A percentile compares a stretch with the other conserved stretches of the same genome.
Evolutionary conservation across 345 rosid genomes (phyloP).

Genomic region (Eucalyptus erythrocorys): DNA sequence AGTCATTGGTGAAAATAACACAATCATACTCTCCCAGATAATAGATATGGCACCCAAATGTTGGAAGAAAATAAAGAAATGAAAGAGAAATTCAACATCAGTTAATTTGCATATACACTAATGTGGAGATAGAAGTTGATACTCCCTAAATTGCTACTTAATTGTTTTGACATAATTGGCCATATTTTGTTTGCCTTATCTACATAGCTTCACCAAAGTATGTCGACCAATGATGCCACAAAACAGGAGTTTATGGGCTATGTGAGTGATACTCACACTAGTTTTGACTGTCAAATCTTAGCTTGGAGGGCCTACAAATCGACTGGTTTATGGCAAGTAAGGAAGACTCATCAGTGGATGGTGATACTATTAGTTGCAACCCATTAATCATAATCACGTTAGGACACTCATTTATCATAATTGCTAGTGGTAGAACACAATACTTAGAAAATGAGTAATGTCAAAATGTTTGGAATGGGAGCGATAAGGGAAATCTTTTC

Average conservation of each 20-base stretch:
- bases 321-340: neutral
- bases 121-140: neutral
- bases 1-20: neutral
- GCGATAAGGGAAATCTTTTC: neutral
- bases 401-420: neutral
- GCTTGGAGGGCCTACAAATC: neutral
- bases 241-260: neutral
- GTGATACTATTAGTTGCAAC: neutral
- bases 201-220: neutral
- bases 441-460: neutral
- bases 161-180: neutral
- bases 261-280: neutral
- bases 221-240: neutral
- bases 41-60: neutral
- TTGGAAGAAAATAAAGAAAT: neutral
- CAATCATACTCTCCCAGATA: neutral
- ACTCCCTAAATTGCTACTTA: neutral
- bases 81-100: neutral
- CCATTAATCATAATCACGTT: neutral
- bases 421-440: neutral
- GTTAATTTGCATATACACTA: neutral
- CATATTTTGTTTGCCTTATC: neutral
- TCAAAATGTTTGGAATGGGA: neutral
- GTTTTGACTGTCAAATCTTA: neutral
- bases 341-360: neutral